These are phyloP conservation scores for Saitozyma sp. DNA, from an alignment of 768 basidiomycete genomes.

Conservation along the genomic window DNA sequence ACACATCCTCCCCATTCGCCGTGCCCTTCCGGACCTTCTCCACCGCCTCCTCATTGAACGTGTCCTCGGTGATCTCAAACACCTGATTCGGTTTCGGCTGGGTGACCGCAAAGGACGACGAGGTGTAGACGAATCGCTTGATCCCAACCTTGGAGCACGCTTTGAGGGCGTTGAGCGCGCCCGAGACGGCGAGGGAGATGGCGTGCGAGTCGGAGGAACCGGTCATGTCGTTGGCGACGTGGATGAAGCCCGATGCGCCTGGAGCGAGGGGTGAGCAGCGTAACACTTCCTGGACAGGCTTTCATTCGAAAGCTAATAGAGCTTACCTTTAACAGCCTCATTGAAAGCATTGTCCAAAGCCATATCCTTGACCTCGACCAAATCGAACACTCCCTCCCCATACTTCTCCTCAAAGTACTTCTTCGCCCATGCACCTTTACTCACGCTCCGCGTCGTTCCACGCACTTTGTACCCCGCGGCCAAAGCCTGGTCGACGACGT, in stretches of 20 bases:
- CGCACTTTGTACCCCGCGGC: conserved; percentile 1
- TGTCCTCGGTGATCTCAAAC: not conserved
- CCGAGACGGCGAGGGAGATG: not conserved
- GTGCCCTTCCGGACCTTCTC: not conserved
- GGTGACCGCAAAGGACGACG: not conserved
- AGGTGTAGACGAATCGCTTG: conserved; percentile 5
- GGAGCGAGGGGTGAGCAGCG: not conserved
- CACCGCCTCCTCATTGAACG: conserved; percentile 2
- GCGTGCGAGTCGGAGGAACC: not conserved
- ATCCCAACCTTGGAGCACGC: not conserved
- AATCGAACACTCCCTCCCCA: not conserved
- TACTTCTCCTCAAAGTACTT: not conserved
- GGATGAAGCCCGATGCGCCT: not conserved
- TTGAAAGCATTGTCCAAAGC: not conserved
- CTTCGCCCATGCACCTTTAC: not conserved
- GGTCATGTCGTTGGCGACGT: not conserved
- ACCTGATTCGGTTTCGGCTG: not conserved
- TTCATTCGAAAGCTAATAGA: not conserved
- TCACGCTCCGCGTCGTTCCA: not conserved
- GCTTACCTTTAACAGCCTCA: not conserved
- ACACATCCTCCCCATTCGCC: not conserved
- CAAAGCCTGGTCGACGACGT: conserved; percentile 3
- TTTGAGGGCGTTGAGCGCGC: not conserved
- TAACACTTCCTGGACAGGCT: not conserved
- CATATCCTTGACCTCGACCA: conserved; percentile 3